phyloP scores from a whole-genome alignment of 306 rosid genomes.

The Delonix regia region DNA sequence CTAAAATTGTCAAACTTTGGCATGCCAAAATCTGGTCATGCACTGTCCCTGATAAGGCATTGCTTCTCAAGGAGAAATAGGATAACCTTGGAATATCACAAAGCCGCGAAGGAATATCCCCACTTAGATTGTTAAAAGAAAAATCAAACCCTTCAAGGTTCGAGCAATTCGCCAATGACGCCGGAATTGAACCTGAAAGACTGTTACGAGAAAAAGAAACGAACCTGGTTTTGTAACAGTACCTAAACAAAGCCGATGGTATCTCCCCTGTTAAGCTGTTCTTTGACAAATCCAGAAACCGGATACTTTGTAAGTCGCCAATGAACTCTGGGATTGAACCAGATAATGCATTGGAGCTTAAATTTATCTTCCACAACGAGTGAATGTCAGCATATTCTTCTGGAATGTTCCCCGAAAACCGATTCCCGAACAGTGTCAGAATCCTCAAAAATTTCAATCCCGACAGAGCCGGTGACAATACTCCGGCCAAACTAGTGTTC shows the following conservation, averaged over 20 bases:
- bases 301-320: constrained; percentile 76
- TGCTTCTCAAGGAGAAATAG: constrained; percentile 71
- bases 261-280: constrained; percentile 81
- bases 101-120: constrained; percentile 62
- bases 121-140: constrained; percentile 81
- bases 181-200: constrained; percentile 77
- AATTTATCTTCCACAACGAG: constrained; percentile 88
- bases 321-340: constrained; percentile 90
- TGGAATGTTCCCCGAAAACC: constrained; percentile 75
- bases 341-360: constrained; percentile 82
- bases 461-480: constrained; percentile 68
- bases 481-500: constrained; percentile 87
- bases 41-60: constrained; percentile 74
- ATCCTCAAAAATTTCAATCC: constrained; percentile 77
- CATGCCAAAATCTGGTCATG: constrained; percentile 56
- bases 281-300: constrained; percentile 88
- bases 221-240: constrained; percentile 77
- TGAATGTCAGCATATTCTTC: constrained; percentile 62
- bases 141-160: constrained; percentile 96
- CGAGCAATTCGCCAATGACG: constrained; percentile 67
- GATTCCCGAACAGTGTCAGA: constrained; percentile 85
- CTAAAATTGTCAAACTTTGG: constrained; percentile 70
- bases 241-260: constrained; percentile 76
- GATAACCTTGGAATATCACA: constrained; percentile 77
- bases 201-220: constrained; percentile 78